Percentiles rank a stretch among this genome's conserved stretches.
Conservation (phyloP, 148 eudicot genomes). For the Chenopodium quinoa region DNA sequence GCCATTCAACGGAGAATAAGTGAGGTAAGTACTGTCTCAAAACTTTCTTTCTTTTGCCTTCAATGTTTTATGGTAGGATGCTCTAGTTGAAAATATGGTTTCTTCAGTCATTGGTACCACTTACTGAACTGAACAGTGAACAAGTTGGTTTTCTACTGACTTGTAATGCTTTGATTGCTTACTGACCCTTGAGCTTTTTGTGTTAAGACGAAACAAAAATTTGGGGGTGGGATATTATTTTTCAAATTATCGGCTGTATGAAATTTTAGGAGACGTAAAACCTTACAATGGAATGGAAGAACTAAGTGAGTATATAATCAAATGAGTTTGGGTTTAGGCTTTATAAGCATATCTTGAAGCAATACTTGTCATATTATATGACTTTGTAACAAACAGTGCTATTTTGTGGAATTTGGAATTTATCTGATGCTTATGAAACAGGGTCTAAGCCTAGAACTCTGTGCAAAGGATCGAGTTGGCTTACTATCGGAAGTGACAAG, state of each 20-base stretch:
- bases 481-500: constrained; percentile 61
- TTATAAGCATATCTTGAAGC: too few species aligned
- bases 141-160: background rate
- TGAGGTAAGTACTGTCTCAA: constrained; percentile 43
- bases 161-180: too few species aligned
- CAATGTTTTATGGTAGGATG: background rate
- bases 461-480: constrained; percentile 67
- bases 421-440: constrained; percentile 21
- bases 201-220: too few species aligned
- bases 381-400: background rate
- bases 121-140: background rate
- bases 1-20: constrained; percentile 69
- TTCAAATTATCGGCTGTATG: too few species aligned
- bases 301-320: too few species aligned
- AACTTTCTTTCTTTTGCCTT: background rate
- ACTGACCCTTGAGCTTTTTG: too few species aligned
- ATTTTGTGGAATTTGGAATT: background rate
- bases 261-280: too few species aligned
- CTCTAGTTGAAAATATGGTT: too few species aligned
- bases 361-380: too few species aligned
- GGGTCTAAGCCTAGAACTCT: constrained; percentile 63
- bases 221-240: too few species aligned
- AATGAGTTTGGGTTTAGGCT: too few species aligned
- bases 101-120: background rate
- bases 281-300: too few species aligned